Conservation (phyloP, 768 basidiomycete genomes). For the Lyophyllum shimeji region DNA sequence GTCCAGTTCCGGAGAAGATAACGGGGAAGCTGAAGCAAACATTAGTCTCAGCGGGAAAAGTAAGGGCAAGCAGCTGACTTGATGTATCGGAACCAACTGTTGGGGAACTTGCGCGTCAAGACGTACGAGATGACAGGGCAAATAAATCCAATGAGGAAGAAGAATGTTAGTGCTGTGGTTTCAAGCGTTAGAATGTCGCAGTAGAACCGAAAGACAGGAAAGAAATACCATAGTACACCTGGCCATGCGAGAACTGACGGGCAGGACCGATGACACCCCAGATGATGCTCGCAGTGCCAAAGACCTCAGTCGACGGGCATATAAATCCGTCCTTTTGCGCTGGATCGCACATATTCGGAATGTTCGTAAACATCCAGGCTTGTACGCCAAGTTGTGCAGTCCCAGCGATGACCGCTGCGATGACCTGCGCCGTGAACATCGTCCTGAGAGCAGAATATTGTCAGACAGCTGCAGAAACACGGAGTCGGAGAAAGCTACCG, state of each 20-base stretch:
- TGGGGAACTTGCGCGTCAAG: slow-evolving; percentile 59
- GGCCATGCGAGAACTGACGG: slow-evolving; percentile 66
- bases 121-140: slow-evolving; percentile 58
- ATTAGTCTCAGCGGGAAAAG: neutral
- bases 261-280: slow-evolving; percentile 83
- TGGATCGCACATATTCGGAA: slow-evolving; percentile 55
- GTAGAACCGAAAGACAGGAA: neutral
- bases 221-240: slow-evolving; percentile 50
- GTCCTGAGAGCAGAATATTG: slow-evolving; percentile 18
- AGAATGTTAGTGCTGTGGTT: slow-evolving; percentile 51
- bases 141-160: slow-evolving; percentile 76
- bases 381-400: slow-evolving; percentile 78
- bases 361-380: slow-evolving; percentile 73
- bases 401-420: slow-evolving; percentile 67
- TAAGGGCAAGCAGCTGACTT: slow-evolving; percentile 42
- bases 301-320: slow-evolving; percentile 69
- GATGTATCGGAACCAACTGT: slow-evolving; percentile 58
- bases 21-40: slow-evolving; percentile 41
- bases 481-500: slow-evolving; percentile 24
- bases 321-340: slow-evolving; percentile 63
- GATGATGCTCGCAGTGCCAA: slow-evolving; percentile 77
- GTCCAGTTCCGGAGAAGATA: slow-evolving; percentile 58
- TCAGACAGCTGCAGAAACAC: neutral
- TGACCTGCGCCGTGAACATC: slow-evolving; percentile 73
- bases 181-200: slow-evolving; percentile 14